Base-by-base conservation (phyloP, 192 early-diverging fungal species). In the Jimgerdemannia flammicorona region DNA sequence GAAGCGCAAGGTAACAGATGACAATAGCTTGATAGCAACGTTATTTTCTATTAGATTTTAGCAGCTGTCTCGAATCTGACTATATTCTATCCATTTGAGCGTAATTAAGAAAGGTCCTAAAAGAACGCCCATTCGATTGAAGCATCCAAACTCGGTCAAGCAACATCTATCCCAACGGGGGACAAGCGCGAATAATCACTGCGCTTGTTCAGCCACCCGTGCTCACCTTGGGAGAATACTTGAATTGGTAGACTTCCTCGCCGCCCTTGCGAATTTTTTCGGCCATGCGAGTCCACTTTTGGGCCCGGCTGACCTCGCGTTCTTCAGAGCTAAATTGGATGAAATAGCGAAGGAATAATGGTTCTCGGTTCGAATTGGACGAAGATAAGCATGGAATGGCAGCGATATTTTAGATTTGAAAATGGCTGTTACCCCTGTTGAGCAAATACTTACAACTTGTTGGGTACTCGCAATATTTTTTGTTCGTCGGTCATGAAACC, bases 261-360 rank as follows among this genome's bases (percentile, higher is more conserved):
- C 67, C 67, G 4, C 73, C 43, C 29, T 66, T 43, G 18, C 65
- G 44, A 18, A 49, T 59, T 3, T 39, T 14, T 65, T 72, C 74
- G 4, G 78, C 72, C 81, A 83, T 83, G 10, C 66, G 67, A 29
- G 77, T 75, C 81, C 81, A 83, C 72, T 83, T 83, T 64, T 69
- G 70, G 66, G 74, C 68, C 29, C 81, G 63, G 44, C 77, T 73
- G 18, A 77, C 75, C 77, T 83, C 81, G 40, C 77, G 73, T 70
- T 67, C 41, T 49, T 59, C 73, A 14, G 72, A 49, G n/a, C 74
- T 80, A 73, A 8, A 44, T 29, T 64, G 0, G 40, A 7, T 40
- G 2, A 59, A 59, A 6, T 6, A 10, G 49, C 6, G 8, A 6
- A 59, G 14, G 14, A 59, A 14, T 10, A 59, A 59, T 59, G 0